These are phyloP conservation scores for Periconia sp. DNA, from an alignment of 2,329 filamentous ascomycete species.

Conservation along the genomic window DNA sequence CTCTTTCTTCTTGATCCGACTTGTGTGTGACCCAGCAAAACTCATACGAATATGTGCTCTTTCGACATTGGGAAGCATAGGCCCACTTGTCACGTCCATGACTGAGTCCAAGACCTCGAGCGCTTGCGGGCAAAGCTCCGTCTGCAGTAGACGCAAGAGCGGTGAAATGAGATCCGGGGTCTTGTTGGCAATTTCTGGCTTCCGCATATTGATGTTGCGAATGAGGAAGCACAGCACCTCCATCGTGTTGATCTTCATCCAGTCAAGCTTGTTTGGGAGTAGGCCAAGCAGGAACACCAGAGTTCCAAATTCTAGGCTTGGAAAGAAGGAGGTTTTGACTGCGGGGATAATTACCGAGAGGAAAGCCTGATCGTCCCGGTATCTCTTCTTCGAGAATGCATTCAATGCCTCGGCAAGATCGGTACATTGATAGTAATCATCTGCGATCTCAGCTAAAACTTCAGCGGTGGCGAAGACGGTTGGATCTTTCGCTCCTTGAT, in stretches of 20 bases:
- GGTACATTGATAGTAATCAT: slow-evolving; percentile 71
- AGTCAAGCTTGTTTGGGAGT: slow-evolving; percentile 84
- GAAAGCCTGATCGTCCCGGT: slow-evolving; percentile 75
- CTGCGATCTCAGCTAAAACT: slow-evolving; percentile 73
- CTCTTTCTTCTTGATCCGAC: slow-evolving; percentile 83
- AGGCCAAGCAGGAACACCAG: slow-evolving; percentile 90
- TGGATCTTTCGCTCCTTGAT: slow-evolving; percentile 63
- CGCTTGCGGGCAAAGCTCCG: slow-evolving; percentile 91
- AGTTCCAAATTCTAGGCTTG: slow-evolving; percentile 80
- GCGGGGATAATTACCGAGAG: slow-evolving; percentile 75
- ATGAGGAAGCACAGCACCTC: slow-evolving; percentile 84
- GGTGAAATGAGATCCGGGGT: slow-evolving; percentile 96
- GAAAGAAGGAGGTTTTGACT: slow-evolving; percentile 79
- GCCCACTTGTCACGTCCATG: slow-evolving; percentile 86
- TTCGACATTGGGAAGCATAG: slow-evolving; percentile 71
- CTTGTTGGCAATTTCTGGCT: slow-evolving; percentile 85
- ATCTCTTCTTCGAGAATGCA: slow-evolving; percentile 71
- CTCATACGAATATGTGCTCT: slow-evolving; percentile 97
- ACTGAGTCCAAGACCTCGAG: slow-evolving; percentile 92
- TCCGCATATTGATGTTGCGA: slow-evolving; percentile 90
- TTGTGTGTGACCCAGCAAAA: slow-evolving; percentile 87
- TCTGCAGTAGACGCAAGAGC: slow-evolving; percentile 84
- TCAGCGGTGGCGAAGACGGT: slow-evolving; percentile 65
- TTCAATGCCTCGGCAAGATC: slow-evolving; percentile 73
- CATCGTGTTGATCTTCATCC: slow-evolving; percentile 95